Conservation (phyloP, 345 rosid genomes). For the Trapa bicornis region DNA sequence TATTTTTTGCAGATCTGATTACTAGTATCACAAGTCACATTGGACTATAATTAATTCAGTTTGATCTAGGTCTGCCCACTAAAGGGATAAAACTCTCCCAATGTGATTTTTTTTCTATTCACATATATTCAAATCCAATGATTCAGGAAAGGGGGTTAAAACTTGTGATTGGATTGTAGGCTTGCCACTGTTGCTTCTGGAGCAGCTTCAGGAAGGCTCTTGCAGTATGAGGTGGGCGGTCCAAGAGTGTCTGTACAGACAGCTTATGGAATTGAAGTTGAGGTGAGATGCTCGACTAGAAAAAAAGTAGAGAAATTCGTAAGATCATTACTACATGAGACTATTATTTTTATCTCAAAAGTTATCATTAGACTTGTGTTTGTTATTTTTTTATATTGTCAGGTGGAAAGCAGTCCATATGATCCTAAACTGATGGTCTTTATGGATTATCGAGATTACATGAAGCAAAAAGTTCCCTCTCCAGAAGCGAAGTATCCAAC, state of each 20-base stretch:
- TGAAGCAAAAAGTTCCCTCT: conserved; percentile 34
- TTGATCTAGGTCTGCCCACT: too few relatives aligned
- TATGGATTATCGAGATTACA: conserved; percentile 90
- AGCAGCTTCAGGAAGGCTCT: conserved; percentile 97
- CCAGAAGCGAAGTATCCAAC: conserved; percentile 69
- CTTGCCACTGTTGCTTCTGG: conserved; percentile 98
- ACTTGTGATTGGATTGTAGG: conserved; percentile 41
- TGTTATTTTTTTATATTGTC: not conserved
- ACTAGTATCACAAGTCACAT: too few relatives aligned
- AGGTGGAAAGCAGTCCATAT: conserved; percentile 93
- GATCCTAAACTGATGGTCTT: conserved; percentile 94
- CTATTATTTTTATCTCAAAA: not conserved
- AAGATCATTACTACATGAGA: not conserved
- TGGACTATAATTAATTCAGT: too few relatives aligned
- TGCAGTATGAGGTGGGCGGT: conserved; percentile 95
- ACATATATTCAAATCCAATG: too few relatives aligned
- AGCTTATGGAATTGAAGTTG: conserved; percentile 96
- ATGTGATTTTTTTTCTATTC: too few relatives aligned
- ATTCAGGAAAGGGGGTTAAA: not conserved
- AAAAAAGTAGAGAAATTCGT: not conserved
- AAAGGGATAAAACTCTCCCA: too few relatives aligned
- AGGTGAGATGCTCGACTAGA: conserved; percentile 37
- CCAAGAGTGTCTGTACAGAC: conserved; percentile 92
- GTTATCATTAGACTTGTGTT: not conserved
- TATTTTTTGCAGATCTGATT: not conserved